Evolutionary conservation across 495 filamentous ascomycete species (phyloP).

Genomic region (Penicillium bovifimosum): DNA sequence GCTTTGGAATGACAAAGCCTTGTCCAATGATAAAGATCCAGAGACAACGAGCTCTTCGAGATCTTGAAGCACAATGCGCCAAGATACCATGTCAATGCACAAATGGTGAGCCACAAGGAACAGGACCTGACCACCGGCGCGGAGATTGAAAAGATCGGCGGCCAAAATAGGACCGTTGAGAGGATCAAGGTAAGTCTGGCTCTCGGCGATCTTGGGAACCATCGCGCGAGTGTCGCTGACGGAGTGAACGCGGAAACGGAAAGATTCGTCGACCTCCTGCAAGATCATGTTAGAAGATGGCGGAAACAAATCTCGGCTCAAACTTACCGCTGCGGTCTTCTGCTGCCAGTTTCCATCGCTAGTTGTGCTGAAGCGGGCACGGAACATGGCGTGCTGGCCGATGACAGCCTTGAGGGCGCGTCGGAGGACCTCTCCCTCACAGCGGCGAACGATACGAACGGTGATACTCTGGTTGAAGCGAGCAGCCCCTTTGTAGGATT

Average conservation of each 20-base stretch:
- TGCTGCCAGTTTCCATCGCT: conserved; percentile 40
- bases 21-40: conserved; percentile 33
- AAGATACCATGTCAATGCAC: conserved; percentile 65
- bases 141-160: conserved; percentile 47
- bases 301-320: neutral
- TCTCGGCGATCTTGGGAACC: conserved; percentile 30
- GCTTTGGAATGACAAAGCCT: conserved; percentile 55
- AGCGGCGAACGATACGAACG: conserved; percentile 47
- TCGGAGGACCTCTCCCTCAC: conserved; percentile 45
- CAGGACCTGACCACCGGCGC: conserved; percentile 49
- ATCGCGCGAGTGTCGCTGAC: conserved; percentile 29
- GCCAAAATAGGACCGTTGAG: conserved; percentile 40
- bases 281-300: neutral
- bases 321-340: conserved; percentile 30
- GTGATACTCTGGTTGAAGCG: conserved; percentile 71
- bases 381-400: conserved; percentile 62
- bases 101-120: conserved; percentile 65
- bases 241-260: conserved; percentile 32
- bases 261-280: conserved; percentile 40
- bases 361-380: conserved; percentile 51
- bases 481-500: conserved; percentile 40
- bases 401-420: conserved; percentile 55
- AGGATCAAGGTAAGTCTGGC: conserved; percentile 38
- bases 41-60: conserved; percentile 55
- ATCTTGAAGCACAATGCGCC: conserved; percentile 62